Evolutionary conservation across 2,329 filamentous ascomycete genomes (phyloP).

Genomic region (Madurella fahalii): DNA sequence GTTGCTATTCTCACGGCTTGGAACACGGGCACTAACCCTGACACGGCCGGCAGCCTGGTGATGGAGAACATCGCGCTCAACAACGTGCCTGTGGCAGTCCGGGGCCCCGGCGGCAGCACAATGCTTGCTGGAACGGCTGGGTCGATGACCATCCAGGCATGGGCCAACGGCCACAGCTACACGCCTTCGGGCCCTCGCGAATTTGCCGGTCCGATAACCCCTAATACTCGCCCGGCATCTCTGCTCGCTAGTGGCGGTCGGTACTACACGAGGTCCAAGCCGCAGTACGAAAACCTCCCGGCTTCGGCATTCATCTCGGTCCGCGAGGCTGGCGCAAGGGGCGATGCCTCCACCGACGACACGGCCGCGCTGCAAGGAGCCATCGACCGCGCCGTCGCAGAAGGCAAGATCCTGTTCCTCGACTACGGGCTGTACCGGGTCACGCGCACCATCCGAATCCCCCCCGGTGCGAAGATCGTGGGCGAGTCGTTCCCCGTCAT

Average conservation of each 20-base stretch:
- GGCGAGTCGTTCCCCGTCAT: slow-evolving; percentile 54
- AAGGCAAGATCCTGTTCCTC: slow-evolving; percentile 52
- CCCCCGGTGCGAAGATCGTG: slow-evolving; percentile 46
- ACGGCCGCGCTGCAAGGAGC: slow-evolving; percentile 55
- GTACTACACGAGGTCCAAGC: slow-evolving; percentile 65
- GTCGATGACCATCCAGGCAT: slow-evolving; percentile 52
- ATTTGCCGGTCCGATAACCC: slow-evolving; percentile 46
- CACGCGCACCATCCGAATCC: slow-evolving; percentile 44
- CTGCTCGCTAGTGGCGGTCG: slow-evolving; percentile 44
- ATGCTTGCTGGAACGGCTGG: slow-evolving; percentile 53
- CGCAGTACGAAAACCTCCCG: slow-evolving; percentile 60
- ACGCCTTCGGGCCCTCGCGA: slow-evolving; percentile 35
- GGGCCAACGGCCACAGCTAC: slow-evolving; percentile 67
- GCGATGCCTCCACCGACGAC: slow-evolving; percentile 56
- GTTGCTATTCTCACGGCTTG: slow-evolving; percentile 62
- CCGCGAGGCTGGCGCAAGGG: slow-evolving; percentile 34
- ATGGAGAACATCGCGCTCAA: slow-evolving; percentile 46
- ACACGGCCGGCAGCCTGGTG: slow-evolving; percentile 53
- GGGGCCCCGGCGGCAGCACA: slow-evolving; percentile 34
- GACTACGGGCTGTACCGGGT: slow-evolving; percentile 54
- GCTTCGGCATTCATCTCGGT: slow-evolving; percentile 54
- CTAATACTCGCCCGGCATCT: slow-evolving; percentile 45
- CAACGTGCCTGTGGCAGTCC: slow-evolving; percentile 39
- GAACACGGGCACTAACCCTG: slow-evolving; percentile 37
- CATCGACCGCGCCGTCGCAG: slow-evolving; percentile 46